Evolutionary conservation across 163 green algal genomes (phyloP).

Genomic region (Prototheca wickerhamii): DNA sequence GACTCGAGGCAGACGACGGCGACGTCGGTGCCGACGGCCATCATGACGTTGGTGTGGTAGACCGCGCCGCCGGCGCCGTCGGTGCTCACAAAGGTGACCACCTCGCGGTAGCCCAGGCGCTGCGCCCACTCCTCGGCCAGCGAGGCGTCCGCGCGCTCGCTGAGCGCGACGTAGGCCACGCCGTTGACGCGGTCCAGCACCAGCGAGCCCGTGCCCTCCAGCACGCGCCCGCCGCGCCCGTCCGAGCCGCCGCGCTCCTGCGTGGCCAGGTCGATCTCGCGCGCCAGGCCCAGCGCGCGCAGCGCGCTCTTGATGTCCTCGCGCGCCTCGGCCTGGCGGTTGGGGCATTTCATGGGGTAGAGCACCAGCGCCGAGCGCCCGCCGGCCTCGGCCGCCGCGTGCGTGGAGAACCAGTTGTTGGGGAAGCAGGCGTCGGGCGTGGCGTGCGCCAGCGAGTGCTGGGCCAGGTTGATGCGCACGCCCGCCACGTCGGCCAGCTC

Average conservation of each 20-base stretch:
- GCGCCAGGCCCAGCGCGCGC: conserved; percentile 40
- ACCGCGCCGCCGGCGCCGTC: conserved; percentile 56
- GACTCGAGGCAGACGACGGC: conserved; percentile 81
- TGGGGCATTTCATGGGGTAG: conserved; percentile 92
- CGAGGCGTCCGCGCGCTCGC: conserved; percentile 62
- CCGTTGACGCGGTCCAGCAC: conserved; percentile 83
- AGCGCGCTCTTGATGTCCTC: conserved; percentile 62
- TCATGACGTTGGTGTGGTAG: conserved; percentile 99
- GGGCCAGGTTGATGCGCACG: conserved; percentile 62
- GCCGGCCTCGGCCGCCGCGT: conserved; percentile 45
- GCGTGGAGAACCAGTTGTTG: conserved; percentile 97
- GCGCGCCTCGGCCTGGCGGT: conserved; percentile 61
- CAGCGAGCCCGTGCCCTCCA: conserved; percentile 80
- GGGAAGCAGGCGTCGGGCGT: conserved; percentile 92
- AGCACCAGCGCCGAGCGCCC: conserved; percentile 64
- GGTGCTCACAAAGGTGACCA: conserved; percentile 42
- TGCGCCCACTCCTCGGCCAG: conserved; percentile 12
- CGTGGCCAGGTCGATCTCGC: conserved; percentile 46
- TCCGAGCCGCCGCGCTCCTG: conserved; percentile 6
- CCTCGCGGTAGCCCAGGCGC: conserved; percentile 65
- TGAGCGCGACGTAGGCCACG: conserved; percentile 80
- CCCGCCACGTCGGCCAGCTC: conserved; percentile 65
- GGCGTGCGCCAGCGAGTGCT: conserved; percentile 61
- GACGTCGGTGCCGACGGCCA: conserved; percentile 83
- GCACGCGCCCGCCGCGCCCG: conserved; percentile 21